These are phyloP conservation scores for Aspergillus niger DNA, from an alignment of 2,329 filamentous ascomycete species.

Conservation along the genomic window DNA sequence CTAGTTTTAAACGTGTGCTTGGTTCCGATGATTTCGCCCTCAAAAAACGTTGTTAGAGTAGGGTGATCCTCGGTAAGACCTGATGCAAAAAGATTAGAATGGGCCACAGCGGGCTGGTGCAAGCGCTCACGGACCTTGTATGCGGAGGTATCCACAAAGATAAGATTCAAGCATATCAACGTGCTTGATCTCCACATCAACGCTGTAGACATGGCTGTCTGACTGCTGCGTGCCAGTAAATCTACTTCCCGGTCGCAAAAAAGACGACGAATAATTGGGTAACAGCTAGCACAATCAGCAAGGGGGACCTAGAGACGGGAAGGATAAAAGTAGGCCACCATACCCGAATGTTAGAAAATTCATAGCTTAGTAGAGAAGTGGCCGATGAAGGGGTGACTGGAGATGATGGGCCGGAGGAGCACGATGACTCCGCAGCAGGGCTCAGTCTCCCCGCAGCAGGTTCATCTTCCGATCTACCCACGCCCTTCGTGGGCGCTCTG, in stretches of 20 bases:
- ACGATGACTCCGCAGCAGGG: conserved; percentile 37
- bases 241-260: conserved; percentile 80
- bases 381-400: conserved; percentile 38
- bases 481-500: conserved; percentile 26
- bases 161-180: conserved; percentile 94
- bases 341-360: conserved; percentile 60
- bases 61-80: conserved; percentile 93
- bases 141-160: conserved; percentile 90
- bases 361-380: conserved; percentile 54
- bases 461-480: conserved; percentile 36
- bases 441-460: conserved; percentile 34
- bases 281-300: conserved; percentile 58
- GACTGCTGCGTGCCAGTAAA: conserved; percentile 92
- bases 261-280: conserved; percentile 80
- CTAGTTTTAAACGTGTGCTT: conserved; percentile 94
- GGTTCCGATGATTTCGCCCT: conserved; percentile 94
- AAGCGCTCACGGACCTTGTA: conserved; percentile 68
- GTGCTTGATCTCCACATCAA: conserved; percentile 95
- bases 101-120: neutral
- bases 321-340: conserved; percentile 2
- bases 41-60: conserved; percentile 96
- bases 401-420: conserved; percentile 30
- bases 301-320: conserved; percentile 9
- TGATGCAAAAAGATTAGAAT: conserved; percentile 41
- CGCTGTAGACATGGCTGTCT: conserved; percentile 88